Evolutionary conservation across 345 rosid genomes (phyloP).

Genomic region (Sonneratia caseolaris): DNA sequence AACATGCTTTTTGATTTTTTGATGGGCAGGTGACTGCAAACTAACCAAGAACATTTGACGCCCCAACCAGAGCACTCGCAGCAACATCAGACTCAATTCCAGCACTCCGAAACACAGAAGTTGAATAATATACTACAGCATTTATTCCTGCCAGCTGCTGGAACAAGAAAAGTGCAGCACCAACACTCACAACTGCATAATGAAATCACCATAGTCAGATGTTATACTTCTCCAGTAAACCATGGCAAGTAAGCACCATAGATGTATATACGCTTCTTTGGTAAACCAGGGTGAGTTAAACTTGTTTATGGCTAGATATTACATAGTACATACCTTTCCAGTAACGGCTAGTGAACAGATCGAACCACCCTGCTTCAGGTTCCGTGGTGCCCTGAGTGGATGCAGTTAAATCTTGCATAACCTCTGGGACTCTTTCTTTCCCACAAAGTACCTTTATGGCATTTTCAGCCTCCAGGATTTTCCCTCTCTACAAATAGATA

Average conservation of each 20-base stretch:
- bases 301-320: too few relatives aligned
- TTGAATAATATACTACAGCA: conserved; percentile 96
- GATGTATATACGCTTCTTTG: neutral
- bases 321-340: conserved; percentile 24
- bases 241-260: neutral
- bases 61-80: conserved; percentile 99
- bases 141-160: conserved; percentile 99
- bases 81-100: conserved; percentile 94
- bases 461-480: conserved; percentile 3
- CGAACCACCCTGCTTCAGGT: conserved; percentile 33
- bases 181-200: conserved; percentile 90
- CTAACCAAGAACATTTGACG: conserved; percentile 89
- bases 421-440: conserved; percentile 28
- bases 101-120: conserved; percentile 87
- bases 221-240: neutral
- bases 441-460: conserved; percentile 20
- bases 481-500: conserved; percentile 34
- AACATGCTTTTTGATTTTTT: neutral
- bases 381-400: conserved; percentile 23
- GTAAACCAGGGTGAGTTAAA: neutral
- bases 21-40: neutral
- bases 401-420: conserved; percentile 20
- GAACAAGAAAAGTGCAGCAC: conserved; percentile 94
- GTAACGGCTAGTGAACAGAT: conserved; percentile 28
- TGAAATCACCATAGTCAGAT: conserved; percentile 3